Base-by-base conservation (phyloP, 2,329 filamentous ascomycete genomes). In the Alternaria tenuissima region DNA sequence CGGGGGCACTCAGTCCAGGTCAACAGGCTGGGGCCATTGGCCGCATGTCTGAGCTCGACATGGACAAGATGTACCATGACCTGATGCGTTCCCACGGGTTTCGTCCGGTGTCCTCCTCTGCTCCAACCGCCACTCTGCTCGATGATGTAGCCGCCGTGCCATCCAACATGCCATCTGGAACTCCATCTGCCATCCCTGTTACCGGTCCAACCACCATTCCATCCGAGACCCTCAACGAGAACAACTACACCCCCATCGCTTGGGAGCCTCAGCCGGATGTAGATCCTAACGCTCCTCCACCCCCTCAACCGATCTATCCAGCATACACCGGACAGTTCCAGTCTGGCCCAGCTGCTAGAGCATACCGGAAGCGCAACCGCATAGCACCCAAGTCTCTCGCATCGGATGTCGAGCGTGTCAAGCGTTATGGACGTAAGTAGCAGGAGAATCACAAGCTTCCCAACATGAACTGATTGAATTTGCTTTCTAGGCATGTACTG, bases 401-500 rank as follows among this genome's bases (percentile, higher is more conserved):
- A 12, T 3, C 43, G 0, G 70, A 75, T 51, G 11, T 74, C 28
- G 49, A 59, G 7, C 65, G 62, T 14, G 72, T 76, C 28, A 69
- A 68, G 43, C 38, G 48, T 6, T 55, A 59, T 34, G 70, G 72
- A 14, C 70, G 72, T 66, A 64, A 56, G 65, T 63, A 8, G 22
- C 39, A 12, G 6, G 3, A 16, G 4, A 16, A 38, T 8, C 30
- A 34, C 9, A 28, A 39, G 8, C 26, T 8, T 26, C 9, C 43
- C 32, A 34, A 26, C 4, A 22, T 26, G 30, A 20, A 32, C 57
- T 65, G 44, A 65, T 28, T 39, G 28, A 28, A 46, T 30, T 18
- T n/a, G 0, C 24, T 12, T 28, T 26, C 28, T 26, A 67, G 65
- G 65, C n/a, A 55, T 61, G 8, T 73, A 72, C 66, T 76, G 74